Evolutionary conservation across 2,329 filamentous ascomycete species (phyloP), one percentile per base, ranked within the genome.

Genomic region (Fusarium sarcochroum): DNA sequence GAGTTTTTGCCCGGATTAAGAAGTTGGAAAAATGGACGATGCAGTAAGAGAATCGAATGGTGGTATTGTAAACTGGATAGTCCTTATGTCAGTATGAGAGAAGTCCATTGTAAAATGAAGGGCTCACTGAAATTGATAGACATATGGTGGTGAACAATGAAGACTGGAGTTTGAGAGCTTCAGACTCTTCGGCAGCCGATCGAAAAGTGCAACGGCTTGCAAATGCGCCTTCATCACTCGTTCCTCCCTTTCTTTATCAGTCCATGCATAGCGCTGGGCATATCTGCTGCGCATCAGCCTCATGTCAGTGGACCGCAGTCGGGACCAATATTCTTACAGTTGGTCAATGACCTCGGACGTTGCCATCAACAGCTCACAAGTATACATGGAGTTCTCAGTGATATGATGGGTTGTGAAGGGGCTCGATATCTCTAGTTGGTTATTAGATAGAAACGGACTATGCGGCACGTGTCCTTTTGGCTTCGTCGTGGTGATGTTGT

Each of bases 201-300:
- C 56, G 27, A 57, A 41, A 0, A 59, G 52, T 2, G 34, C 34
- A 2, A 59, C 52, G 27, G 56, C 56, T 6, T 59, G 27, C 1
- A 59, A n/a, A 17, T 59, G 56, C 1, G 56, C 41, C 11, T 59
- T 59, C 56, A 59, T 59, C 2, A 59, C 56, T 13, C 52, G 9
- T 7, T 59, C 56, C 11, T 59, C 56, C 13, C 34, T 57, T 8
- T 59, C 56, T 5, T 59, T 57, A 1, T 57, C 52, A 10, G 41
- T 58, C 56, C 52, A 59, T 1, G 51, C 35, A 5, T 57, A 59
- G 18, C 34, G 32, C 27, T 59, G 56, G 2, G 56, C 56, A 30
- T 59, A 59, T 14, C 56, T 59, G 5, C 15, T 17, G 3, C 1
- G 11, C 1, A 2, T 3, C 2, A 37, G 7, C 3, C 10, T 6